Evolutionary conservation across 352 stramenopile species (phyloP).

Genomic region (Globisporangium paroecandrum): DNA sequence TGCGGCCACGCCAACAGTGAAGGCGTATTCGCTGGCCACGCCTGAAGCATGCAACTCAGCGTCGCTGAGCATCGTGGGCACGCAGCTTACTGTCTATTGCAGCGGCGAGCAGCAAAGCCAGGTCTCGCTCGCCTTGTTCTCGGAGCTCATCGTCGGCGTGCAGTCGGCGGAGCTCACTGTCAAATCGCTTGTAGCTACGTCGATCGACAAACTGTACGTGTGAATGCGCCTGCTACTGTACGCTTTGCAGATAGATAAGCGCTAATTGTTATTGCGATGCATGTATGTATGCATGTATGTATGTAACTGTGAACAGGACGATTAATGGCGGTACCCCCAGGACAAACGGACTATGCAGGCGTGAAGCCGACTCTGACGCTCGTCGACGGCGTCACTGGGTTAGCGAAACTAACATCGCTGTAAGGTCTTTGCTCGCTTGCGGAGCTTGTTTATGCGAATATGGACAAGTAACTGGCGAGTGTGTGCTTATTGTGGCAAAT

Average conservation of each 20-base stretch:
- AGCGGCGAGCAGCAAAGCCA: too few species aligned
- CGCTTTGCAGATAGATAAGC: not conserved
- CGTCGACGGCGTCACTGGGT: slow-evolving; percentile 6
- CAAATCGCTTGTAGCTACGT: too few species aligned
- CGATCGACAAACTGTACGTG: too few species aligned
- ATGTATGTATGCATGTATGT: too few species aligned
- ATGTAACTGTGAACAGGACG: not conserved
- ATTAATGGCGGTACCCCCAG: too few species aligned
- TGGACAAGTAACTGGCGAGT: too few species aligned
- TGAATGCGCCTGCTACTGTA: not conserved
- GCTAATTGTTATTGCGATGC: not conserved
- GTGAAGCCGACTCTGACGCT: not conserved
- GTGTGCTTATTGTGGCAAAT: too few species aligned
- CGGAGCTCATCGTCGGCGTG: too few species aligned
- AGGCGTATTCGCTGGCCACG: not conserved
- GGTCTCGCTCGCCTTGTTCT: too few species aligned
- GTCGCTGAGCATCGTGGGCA: slow-evolving; percentile 1
- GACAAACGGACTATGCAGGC: not conserved
- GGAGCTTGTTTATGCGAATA: too few species aligned
- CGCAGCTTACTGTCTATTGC: slow-evolving; percentile 9
- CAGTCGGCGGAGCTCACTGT: too few species aligned
- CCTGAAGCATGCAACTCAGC: not conserved
- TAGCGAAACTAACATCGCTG: slow-evolving; percentile 13
- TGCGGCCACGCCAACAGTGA: not conserved
- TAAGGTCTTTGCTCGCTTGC: not conserved